Evolutionary conservation across 1,139 yeast species (phyloP).

Genomic region (Tardiomyces depauwii): DNA sequence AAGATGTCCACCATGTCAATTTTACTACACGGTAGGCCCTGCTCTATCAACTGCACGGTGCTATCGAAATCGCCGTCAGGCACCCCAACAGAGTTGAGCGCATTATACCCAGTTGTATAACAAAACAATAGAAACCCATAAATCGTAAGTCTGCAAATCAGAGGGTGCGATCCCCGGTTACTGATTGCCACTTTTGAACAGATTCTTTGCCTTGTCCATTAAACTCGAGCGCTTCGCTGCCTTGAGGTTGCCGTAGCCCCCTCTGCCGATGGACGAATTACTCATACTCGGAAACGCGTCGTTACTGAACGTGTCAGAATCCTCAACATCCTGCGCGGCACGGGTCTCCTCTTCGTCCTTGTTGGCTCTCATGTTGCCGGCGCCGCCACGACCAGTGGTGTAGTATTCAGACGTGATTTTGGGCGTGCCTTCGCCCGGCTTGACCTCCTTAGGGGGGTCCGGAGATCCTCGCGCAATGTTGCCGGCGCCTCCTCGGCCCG

Average conservation of each 20-base stretch:
- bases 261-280: constrained; percentile 24
- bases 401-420: constrained; percentile 44
- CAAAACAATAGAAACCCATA: no score
- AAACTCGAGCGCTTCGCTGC: constrained; percentile 10
- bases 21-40: no score
- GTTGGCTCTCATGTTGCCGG: constrained; percentile 64
- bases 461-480: constrained; percentile 38
- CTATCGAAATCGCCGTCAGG: no score
- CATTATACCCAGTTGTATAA: no score
- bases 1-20: no score
- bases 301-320: constrained; percentile 13
- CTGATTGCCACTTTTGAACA: constrained; percentile 7
- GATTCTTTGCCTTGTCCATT: constrained; percentile 11
- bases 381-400: constrained; percentile 76
- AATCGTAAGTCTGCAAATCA: no score
- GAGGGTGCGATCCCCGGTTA: not conserved
- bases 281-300: not conserved
- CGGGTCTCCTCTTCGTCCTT: constrained; percentile 51
- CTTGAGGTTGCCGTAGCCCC: constrained; percentile 29
- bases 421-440: constrained; percentile 50
- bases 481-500: constrained; percentile 79
- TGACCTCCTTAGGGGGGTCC: constrained; percentile 28
- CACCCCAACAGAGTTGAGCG: no score
- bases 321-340: constrained; percentile 62
- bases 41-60: no score